phyloP scores from a whole-genome alignment of 371 early-diverging fungal genomes.

The Mortierella sp. region DNA sequence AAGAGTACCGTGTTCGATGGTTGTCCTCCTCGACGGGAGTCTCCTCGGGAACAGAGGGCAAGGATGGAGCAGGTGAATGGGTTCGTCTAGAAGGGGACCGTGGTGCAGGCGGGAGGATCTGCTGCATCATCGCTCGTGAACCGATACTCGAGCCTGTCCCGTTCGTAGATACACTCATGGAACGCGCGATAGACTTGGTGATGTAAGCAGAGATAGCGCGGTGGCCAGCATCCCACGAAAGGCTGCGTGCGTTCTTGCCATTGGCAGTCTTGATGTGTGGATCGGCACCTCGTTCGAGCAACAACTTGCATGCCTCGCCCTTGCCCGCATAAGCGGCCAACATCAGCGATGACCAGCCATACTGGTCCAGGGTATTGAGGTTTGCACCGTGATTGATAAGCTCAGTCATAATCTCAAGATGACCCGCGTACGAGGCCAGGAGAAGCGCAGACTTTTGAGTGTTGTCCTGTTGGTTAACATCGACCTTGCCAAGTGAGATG shows the following conservation, averaged over 20 bases:
- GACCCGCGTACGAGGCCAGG: constrained; percentile 53
- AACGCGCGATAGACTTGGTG: constrained; percentile 24
- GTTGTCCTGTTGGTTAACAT: constrained; percentile 55
- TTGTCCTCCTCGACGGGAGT: constrained; percentile 18
- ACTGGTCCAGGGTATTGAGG: constrained; percentile 47
- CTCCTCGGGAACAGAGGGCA: constrained; percentile 43
- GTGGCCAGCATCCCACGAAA: constrained; percentile 55
- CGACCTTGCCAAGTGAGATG: constrained; percentile 42
- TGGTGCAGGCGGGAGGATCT: constrained; percentile 27
- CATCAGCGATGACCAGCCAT: constrained; percentile 58
- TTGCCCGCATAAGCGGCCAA: constrained; percentile 55
- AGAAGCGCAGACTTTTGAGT: constrained; percentile 53
- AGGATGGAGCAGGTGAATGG: constrained; percentile 38
- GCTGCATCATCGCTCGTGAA: constrained; percentile 22
- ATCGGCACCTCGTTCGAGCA: constrained; percentile 52
- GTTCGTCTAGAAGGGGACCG: constrained; percentile 40
- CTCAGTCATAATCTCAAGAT: constrained; percentile 42
- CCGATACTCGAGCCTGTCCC: constrained; percentile 23
- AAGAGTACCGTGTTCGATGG: constrained; percentile 23
- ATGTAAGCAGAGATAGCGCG: constrained; percentile 41
- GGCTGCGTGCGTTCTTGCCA: constrained; percentile 52
- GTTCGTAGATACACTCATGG: not conserved
- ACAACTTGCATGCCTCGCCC: constrained; percentile 41
- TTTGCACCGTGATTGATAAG: constrained; percentile 50
- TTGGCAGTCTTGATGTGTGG: constrained; percentile 42